Evolutionary conservation across 805 yeast genomes (phyloP), one percentile per base, ranked within the genome.

Genomic region (Scheffersomyces coipomensis): DNA sequence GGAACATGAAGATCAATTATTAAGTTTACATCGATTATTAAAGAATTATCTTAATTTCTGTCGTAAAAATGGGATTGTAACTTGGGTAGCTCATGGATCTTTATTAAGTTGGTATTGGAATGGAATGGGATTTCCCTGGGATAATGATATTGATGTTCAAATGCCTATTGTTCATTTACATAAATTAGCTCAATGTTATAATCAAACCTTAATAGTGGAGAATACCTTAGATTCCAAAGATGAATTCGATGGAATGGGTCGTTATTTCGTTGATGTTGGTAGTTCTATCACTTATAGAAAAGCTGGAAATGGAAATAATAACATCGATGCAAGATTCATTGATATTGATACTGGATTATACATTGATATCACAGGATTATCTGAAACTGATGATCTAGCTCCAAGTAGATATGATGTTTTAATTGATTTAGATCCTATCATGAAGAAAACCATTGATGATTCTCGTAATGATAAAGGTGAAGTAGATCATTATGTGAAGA

Each of bases 241-340:
- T 2, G 19, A 43, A 16, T 58, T 49, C 37, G 64, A 75, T 37
- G 85, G 85, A 1, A 68, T 77, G 55, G 84, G 86, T 0, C 68
- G 75, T 38, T 82, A 73, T 52, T 70, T 76, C 38, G 43, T 69
- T 26, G 75, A 69, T 39, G 64, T 60, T 35, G 73, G 79, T 2
- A 58, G 73, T 10, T 73, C 72, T 12, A 62, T 81, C 8, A 78
- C 87, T 2, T 73, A 74, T 37, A 66, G 90, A 53, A 58, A 55
- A 0, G 70, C 72, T 38, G 85, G 79, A 1, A 81, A 77, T 47
- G 85, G 84, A 1, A 51, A 58, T 18, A 82, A 83, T 53, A 79
- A 79, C 48, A 83, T 84, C 33, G 88, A 83, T 60, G 90, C 86
- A 0, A 62, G 93, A 37, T 81, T 84, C 51, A 78, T 85, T 40